Conservation (phyloP, 2,329 filamentous ascomycete species). For the Botrytis tulipae region DNA sequence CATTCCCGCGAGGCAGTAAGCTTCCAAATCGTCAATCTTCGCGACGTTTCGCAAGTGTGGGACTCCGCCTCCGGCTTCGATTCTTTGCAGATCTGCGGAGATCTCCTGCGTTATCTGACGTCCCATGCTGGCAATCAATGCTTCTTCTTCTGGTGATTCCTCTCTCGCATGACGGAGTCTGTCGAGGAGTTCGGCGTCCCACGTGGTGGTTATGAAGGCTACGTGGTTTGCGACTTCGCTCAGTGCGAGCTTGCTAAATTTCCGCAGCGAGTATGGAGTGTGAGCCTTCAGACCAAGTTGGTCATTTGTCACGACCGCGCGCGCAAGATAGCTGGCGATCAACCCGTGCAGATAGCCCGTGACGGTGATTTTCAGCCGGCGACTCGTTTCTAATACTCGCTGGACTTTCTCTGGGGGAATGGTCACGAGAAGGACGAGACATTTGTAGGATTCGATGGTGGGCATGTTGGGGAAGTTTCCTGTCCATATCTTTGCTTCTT, state of each 20-base stretch:
- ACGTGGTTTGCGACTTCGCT: constrained; percentile 32
- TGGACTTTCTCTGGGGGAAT: constrained; percentile 15
- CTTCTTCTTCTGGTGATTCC: constrained; percentile 15
- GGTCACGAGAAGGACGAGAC: constrained; percentile 7
- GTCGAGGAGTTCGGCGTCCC: constrained; percentile 5
- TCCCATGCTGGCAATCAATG: constrained; percentile 20
- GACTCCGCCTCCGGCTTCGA: constrained; percentile 11
- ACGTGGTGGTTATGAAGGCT: constrained; percentile 22
- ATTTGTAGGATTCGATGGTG: constrained; percentile 8
- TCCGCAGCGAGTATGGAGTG: constrained; percentile 31
- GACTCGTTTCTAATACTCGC: constrained; percentile 17
- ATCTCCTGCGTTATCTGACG: constrained; percentile 22
- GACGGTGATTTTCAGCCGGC: constrained; percentile 24
- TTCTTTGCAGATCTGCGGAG: constrained; percentile 15
- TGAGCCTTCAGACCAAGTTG: constrained; percentile 8
- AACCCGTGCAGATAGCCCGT: constrained; percentile 31
- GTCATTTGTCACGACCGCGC: constrained; percentile 7
- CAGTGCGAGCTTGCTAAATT: constrained; percentile 22
- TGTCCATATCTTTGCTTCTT: constrained; percentile 1
- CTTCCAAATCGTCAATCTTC: not conserved
- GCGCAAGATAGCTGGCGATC: constrained; percentile 26
- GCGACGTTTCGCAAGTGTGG: not conserved
- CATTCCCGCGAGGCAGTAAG: not conserved
- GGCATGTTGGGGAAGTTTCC: constrained; percentile 9
- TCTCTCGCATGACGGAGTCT: constrained; percentile 11